phyloP scores from a whole-genome alignment of 352 stramenopile species.

The Albugo candida region DNA sequence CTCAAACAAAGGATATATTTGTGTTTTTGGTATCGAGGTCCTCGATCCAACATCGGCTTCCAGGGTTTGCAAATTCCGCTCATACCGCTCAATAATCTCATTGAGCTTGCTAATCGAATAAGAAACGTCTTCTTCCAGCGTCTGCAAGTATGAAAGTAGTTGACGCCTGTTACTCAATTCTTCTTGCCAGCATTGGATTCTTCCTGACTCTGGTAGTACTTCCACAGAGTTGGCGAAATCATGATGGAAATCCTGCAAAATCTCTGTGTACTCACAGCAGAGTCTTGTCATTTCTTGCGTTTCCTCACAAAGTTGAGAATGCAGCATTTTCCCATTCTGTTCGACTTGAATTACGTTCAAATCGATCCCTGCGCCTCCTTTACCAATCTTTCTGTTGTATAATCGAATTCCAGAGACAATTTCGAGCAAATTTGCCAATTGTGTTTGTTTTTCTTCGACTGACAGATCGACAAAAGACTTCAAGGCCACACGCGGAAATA shows the following conservation, averaged over 20 bases:
- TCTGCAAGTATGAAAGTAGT: slow-evolving; percentile 81
- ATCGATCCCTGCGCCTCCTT: slow-evolving; percentile 65
- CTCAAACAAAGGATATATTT: slow-evolving; percentile 90
- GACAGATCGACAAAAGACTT: slow-evolving; percentile 85
- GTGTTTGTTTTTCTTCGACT: slow-evolving; percentile 77
- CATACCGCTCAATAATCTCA: slow-evolving; percentile 43
- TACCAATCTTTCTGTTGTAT: slow-evolving; percentile 83
- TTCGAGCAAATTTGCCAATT: slow-evolving; percentile 78
- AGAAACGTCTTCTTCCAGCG: slow-evolving; percentile 80
- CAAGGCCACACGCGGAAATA: slow-evolving; percentile 86
- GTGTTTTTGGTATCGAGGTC: slow-evolving; percentile 81
- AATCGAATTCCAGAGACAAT: slow-evolving; percentile 87
- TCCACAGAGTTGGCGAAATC: slow-evolving; percentile 9
- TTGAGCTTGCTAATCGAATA: slow-evolving; percentile 69
- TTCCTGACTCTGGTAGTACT: slow-evolving; percentile 4
- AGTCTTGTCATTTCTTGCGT: slow-evolving; percentile 42
- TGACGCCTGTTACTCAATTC: slow-evolving; percentile 84
- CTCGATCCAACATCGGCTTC: slow-evolving; percentile 70
- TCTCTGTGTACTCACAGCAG: slow-evolving; percentile 64
- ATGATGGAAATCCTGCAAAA: slow-evolving; percentile 58
- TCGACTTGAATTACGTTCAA: slow-evolving; percentile 38
- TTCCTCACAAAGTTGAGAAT: slow-evolving; percentile 30
- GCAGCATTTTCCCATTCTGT: slow-evolving; percentile 23
- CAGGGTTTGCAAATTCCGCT: slow-evolving; percentile 37
- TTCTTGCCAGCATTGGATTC: slow-evolving; percentile 70